Conservation (phyloP, 305 asterid species). For the Plantago coronopus region DNA sequence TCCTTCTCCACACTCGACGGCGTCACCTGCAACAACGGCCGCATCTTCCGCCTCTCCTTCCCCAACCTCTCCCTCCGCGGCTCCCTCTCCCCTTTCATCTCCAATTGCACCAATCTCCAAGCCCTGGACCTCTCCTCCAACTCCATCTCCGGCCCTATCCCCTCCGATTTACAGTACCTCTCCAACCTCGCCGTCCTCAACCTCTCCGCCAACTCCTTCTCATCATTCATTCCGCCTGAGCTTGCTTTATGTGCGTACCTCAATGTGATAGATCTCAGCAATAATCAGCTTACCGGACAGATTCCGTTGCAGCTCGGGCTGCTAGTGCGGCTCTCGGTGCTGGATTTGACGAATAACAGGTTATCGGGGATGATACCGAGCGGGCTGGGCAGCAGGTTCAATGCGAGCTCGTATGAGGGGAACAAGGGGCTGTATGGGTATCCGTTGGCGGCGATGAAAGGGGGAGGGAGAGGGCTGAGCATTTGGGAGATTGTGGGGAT, state of each 20-base stretch:
- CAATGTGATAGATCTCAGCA: conserved; percentile 88
- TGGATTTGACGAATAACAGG: conserved; percentile 68
- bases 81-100: conserved; percentile 77
- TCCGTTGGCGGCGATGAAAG: conserved; percentile 69
- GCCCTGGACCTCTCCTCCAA: conserved; percentile 89
- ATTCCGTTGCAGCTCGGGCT: conserved; percentile 85
- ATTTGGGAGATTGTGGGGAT: conserved; percentile 79
- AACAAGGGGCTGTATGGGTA: conserved; percentile 80
- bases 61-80: conserved; percentile 62
- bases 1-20: conserved; percentile 70
- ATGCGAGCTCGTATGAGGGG: conserved; percentile 74
- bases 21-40: conserved; percentile 94
- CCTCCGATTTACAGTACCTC: conserved; percentile 58
- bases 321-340: conserved; percentile 58
- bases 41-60: conserved; percentile 80
- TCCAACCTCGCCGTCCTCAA: conserved; percentile 90
- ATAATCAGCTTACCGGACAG: conserved; percentile 54
- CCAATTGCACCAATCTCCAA: conserved; percentile 88
- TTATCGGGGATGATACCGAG: conserved; percentile 73
- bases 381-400: conserved; percentile 70
- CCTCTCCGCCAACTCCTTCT: conserved; percentile 61
- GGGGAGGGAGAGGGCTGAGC: conserved; percentile 68
- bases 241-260: conserved; percentile 75
- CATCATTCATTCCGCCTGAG: conserved; percentile 69
- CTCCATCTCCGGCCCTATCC: conserved; percentile 63